Evolutionary conservation across 768 basidiomycete species (phyloP), one percentile per base, ranked within the genome.

Genomic region (Lenzites betulinus): DNA sequence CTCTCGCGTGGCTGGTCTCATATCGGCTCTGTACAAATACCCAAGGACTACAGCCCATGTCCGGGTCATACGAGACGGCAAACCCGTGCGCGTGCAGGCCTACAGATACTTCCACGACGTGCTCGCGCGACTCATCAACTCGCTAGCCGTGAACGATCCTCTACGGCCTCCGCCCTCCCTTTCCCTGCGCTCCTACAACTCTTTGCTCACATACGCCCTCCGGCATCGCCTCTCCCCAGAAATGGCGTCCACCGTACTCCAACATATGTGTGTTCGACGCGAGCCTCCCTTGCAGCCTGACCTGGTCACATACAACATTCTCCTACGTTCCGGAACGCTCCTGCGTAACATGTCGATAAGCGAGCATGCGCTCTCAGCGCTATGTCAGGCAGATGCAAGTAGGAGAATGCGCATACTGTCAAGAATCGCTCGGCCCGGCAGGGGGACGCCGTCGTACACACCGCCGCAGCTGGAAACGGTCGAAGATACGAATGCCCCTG

Each of bases 201-300:
- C 83, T 0, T 79, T 93, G 26, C 65, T 92, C 3, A 79, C 88
- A 61, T 92, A 90, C 69, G 76, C 85, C 4, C 77, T 93, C 36
- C 81, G 82, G 8, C 80, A 88, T 64, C 79, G 81, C n/a, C 73
- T 78, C 41, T 86, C 86, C 6, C 72, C 80, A 18, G 58, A 67
- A 1, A 74, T 83, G 25, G 87, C 83, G 0, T 70, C 78, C 15
- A 63, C 69, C 13, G 72, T 91, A 15, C 69, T 90, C 12, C 63
- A 79, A 13, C 83, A 89, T 64, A 86, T 90, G 83, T 75, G 74
- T 20, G 64, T 73, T 18, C 60, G 74, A 2, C 78, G 82, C 16
- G 59, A 72, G 8, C 75, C 77, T 4, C 70, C 74, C 12, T 65
- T 87, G 16, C 60, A 72, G 36, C 85, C 86, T 0, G 75, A 80